Evolutionary conservation across 106 monocot genomes (phyloP).

Genomic region (Dendrobium catenatum): DNA sequence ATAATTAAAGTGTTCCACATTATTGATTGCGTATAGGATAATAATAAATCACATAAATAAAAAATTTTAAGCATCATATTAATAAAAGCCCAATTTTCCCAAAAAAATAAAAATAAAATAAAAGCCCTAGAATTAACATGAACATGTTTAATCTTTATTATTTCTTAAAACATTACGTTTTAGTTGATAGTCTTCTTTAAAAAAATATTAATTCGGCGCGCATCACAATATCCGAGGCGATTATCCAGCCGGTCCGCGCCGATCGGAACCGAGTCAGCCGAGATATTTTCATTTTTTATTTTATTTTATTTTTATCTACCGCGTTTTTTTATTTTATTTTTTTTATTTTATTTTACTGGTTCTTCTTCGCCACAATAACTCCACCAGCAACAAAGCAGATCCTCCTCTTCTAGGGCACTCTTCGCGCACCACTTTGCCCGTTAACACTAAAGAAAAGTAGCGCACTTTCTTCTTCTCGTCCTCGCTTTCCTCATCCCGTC

Average conservation of each 20-base stretch:
- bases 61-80: too few species aligned
- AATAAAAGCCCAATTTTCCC: too few species aligned
- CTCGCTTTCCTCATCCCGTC: background rate
- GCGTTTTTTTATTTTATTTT: background rate
- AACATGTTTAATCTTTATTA: too few species aligned
- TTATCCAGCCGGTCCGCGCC: background rate
- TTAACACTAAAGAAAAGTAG: background rate
- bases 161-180: too few species aligned
- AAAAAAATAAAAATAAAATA: too few species aligned
- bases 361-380: background rate
- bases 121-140: too few species aligned
- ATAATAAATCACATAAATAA: too few species aligned
- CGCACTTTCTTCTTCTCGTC: background rate
- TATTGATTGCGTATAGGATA: too few species aligned
- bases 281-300: background rate
- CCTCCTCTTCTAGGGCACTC: background rate
- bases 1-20: too few species aligned
- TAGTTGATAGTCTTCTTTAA: too few species aligned
- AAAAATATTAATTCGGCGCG: too few species aligned
- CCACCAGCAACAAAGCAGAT: background rate
- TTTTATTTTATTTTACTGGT: background rate
- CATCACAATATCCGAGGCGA: too few species aligned
- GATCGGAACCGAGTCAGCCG: background rate
- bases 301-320: background rate
- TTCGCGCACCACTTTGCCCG: background rate